Evolutionary conservation across 2,329 filamentous ascomycete genomes (phyloP).

Genomic region (Aspergillus oerlinghausenensis): DNA sequence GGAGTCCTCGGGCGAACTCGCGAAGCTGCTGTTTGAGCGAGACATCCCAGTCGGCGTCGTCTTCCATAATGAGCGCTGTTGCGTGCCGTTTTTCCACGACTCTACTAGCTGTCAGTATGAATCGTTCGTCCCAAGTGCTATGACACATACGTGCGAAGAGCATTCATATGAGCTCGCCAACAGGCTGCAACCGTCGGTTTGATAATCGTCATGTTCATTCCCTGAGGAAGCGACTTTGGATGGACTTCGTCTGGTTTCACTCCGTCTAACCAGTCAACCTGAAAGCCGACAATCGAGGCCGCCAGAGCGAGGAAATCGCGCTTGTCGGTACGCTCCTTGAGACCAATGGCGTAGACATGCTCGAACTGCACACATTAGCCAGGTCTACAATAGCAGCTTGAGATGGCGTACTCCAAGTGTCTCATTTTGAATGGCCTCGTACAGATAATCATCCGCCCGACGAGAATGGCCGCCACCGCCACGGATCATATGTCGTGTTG

Average conservation of each 20-base stretch:
- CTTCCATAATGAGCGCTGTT: conserved; percentile 52
- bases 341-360: conserved; percentile 44
- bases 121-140: neutral
- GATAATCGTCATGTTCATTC: conserved; percentile 8
- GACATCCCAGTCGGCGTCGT: conserved; percentile 57
- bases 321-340: conserved; percentile 47
- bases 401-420: conserved; percentile 22
- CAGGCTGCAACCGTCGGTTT: conserved; percentile 36
- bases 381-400: neutral
- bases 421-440: conserved; percentile 21
- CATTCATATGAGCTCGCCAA: conserved; percentile 41
- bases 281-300: conserved; percentile 39
- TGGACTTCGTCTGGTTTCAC: conserved; percentile 37
- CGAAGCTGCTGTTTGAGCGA: conserved; percentile 47
- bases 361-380: conserved; percentile 31
- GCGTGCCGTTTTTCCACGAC: conserved; percentile 45
- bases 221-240: conserved; percentile 41
- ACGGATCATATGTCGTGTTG: conserved; percentile 1
- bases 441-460: conserved; percentile 11
- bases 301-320: conserved; percentile 46
- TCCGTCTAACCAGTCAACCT: conserved; percentile 44
- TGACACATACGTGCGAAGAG: conserved; percentile 24
- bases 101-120: conserved; percentile 12
- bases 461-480: conserved; percentile 5
- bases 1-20: conserved; percentile 29